These are phyloP conservation scores for Trichoderma guizhouense DNA, from an alignment of 2,329 filamentous ascomycete species.

Conservation along the genomic window DNA sequence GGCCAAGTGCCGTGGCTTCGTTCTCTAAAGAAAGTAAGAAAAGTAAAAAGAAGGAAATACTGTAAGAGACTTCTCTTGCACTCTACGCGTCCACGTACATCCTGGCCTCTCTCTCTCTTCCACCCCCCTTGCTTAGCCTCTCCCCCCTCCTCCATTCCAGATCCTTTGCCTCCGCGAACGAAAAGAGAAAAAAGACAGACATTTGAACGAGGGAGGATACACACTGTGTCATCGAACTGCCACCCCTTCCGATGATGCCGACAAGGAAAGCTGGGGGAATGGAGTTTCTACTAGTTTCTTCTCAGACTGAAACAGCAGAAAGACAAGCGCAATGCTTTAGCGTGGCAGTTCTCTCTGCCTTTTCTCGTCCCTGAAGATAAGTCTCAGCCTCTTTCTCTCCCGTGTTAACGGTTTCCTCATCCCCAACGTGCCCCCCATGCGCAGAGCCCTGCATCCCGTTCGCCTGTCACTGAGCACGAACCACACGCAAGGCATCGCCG, in stretches of 20 bases:
- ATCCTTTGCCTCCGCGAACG: not conserved
- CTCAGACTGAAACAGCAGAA: not conserved
- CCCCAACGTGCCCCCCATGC: not conserved
- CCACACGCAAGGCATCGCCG: not conserved
- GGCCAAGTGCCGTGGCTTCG: not conserved
- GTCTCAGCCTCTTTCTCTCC: not conserved
- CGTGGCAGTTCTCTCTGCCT: not conserved
- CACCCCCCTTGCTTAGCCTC: not conserved
- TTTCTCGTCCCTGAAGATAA: not conserved
- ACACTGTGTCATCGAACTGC: not conserved
- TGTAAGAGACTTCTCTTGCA: not conserved
- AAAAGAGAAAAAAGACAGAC: not conserved
- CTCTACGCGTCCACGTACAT: not conserved
- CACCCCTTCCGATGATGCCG: not conserved
- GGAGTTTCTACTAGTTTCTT: constrained; percentile 2
- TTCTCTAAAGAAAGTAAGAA: not conserved
- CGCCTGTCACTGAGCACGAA: not conserved
- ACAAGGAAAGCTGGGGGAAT: not conserved
- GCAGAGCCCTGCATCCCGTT: not conserved
- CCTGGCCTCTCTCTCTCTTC: not conserved
- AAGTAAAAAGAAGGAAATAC: not conserved
- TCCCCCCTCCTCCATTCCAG: not conserved
- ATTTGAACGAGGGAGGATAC: not conserved
- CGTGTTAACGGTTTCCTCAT: not conserved
- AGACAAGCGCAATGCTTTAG: not conserved